Base-by-base conservation (phyloP, 495 filamentous ascomycete genomes). In the Daldinia loculata region DNA sequence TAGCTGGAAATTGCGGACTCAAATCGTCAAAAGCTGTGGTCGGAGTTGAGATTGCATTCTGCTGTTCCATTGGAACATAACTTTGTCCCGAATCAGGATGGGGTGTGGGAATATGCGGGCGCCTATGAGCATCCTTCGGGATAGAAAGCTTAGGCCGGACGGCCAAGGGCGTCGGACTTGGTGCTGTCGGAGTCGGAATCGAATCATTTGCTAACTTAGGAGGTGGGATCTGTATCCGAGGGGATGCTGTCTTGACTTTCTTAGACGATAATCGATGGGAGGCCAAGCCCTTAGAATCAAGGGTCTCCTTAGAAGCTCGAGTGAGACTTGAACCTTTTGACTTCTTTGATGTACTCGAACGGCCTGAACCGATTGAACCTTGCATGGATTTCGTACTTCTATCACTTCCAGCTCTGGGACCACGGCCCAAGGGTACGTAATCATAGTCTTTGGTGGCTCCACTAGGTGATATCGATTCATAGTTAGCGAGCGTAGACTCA, bases 91-190 rank as follows among this genome's bases (percentile, higher is more conserved):
- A 12, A 32, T 34, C 6, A 4, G 58, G 58, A 34, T 61, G 41
- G n/a, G 58, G 58, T 30, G 58, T 61, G 24, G 58, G 58, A 17
- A 61, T 61, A n/a, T 61, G 58, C 4, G 58, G 39, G 4, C 58
- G 58, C 22, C 24, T 61, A 27, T 45, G 58, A 15, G 58, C 41
- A 50, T 61, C 58, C 26, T 61, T 61, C 14, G 58, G 58, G 30
- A 61, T 61, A 7, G 27, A 22, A 7, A 61, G 27, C 14, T 61
- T 61, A n/a, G 58, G 58, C 19, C 58, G 58, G 39, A 61, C 27
- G 3, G 58, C 58, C 8, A 61, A 29, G 4, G 58, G 58, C 3
- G 58, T 61, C 22, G 58, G 58, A 14, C 58, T 61, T 19, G 58
- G 58, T 34, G 30, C 58, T 11, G 58, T 61, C 4, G 58, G 58